Evolutionary conservation across 1,139 yeast genomes (phyloP), one percentile per base, ranked within the genome.

Genomic region (Candida sojae): DNA sequence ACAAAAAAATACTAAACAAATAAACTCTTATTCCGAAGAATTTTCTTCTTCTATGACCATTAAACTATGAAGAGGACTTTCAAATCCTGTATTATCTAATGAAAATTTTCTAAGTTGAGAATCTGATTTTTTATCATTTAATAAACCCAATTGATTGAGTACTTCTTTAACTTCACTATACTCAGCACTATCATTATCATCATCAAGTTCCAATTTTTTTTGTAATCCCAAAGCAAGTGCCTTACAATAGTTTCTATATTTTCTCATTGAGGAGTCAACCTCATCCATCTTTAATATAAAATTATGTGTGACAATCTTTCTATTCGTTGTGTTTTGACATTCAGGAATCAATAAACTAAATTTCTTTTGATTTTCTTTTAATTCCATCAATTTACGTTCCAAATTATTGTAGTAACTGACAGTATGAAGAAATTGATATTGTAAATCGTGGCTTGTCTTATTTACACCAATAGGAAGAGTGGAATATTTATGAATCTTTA

Each of bases 201-300:
- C 77, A 52, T 73, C 75, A 50, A 73, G 63, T 48, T 74, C 77
- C 51, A 74, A 73, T 52, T 80, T 67, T 50, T 78, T 66, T 53
- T 73, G 77, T 50, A 79, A 70, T 0, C 80, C 83, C 56, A 71
- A 71, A 7, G 79, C 81, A 44, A 79, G 67, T 43, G 73, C 70
- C 42, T 71, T 64, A 42, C 79, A 65, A 60, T 80, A 80, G 52
- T 65, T 67, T 61, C 73, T 77, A 59, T 77, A 78, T 59, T 39
- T 39, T 3, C 13, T 73, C 74, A 57, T 67, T 79, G 60, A 79
- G 79, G 44, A 53, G 49, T 17, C 66, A 52, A 13, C 77, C 62
- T 47, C 63, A 60, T 42, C 9, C 29, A 26, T 26, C 29, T 26
- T 26, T 8, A 26, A 6, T 6, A 26, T 4, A 26, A 26, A 26